phyloP scores from a whole-genome alignment of 768 basidiomycete genomes.

The Phanerochaete sordida region DNA sequence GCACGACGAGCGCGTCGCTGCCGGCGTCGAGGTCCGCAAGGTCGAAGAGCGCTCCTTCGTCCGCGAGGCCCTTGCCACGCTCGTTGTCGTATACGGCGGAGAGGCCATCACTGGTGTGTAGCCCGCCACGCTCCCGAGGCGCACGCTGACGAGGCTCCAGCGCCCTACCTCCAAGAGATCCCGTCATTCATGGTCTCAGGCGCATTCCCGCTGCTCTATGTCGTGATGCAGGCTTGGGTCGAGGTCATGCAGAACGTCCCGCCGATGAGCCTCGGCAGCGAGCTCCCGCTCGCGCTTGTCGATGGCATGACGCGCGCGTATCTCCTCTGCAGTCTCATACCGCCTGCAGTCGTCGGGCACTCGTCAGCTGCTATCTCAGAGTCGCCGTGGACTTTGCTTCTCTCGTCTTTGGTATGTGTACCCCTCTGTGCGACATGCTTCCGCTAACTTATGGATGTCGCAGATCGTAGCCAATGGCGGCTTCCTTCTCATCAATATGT shows the following conservation, averaged over 20 bases:
- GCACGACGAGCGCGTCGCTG: slow-evolving; percentile 38
- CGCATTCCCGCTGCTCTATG: slow-evolving; percentile 59
- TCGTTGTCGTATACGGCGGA: slow-evolving; percentile 76
- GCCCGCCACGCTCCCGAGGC: not conserved
- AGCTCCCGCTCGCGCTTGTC: slow-evolving; percentile 68
- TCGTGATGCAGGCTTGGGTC: slow-evolving; percentile 55
- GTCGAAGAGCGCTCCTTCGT: slow-evolving; percentile 54
- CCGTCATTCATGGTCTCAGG: slow-evolving; percentile 83
- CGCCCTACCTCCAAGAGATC: slow-evolving; percentile 46
- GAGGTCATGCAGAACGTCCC: slow-evolving; percentile 58
- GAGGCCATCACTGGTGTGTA: slow-evolving; percentile 62
- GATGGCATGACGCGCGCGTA: slow-evolving; percentile 80
- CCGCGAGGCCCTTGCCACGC: slow-evolving; percentile 51
- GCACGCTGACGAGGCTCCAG: not conserved
- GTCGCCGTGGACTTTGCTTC: slow-evolving; percentile 75
- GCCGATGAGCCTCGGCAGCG: slow-evolving; percentile 46
- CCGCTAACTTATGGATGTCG: not conserved
- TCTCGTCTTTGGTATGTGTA: slow-evolving; percentile 65
- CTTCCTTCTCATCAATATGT: slow-evolving; percentile 73
- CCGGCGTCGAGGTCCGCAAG: slow-evolving; percentile 20
- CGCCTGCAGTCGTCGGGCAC: slow-evolving; percentile 60
- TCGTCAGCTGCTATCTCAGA: slow-evolving; percentile 44
- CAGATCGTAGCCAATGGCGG: slow-evolving; percentile 76
- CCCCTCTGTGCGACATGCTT: not conserved
- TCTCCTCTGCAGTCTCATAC: slow-evolving; percentile 74